Base-by-base conservation (phyloP, 768 basidiomycete genomes). In the Trametes gibbosa region DNA sequence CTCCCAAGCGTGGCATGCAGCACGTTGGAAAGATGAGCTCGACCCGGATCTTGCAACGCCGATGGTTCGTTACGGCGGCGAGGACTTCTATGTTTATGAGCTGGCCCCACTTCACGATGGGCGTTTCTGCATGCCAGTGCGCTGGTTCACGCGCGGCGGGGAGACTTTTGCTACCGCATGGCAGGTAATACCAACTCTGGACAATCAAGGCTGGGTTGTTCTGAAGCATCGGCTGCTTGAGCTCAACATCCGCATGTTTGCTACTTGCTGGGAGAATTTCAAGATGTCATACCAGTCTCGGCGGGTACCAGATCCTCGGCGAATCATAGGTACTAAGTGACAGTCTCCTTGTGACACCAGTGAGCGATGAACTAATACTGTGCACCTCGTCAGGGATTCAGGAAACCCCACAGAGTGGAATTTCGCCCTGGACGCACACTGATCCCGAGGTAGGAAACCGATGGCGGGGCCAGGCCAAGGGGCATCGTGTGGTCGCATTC, bases 401-500 rank as follows among this genome's bases (percentile, higher is more conserved):
- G n/a, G n/a, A n/a, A n/a, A n/a, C n/a, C n/a, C n/a, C n/a, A n/a
- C n/a, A n/a, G n/a, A n/a, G n/a, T n/a, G n/a, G 27, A 49, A 12
- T 55, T 12, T 35, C n/a, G 19, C 34, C 45, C 1, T 58, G 56
- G 55, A 58, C 41, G 5, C 21, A 39, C 24, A 62, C 56, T 12
- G 39, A 50, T 34, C 56, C 61, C 2, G 1, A 10, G 19, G 34
- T 2, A 25, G 61, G 61, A 2, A 61, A 61, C 23, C 53, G 37
- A 7, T 61, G 59, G 59, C 21, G 59, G 2, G n/a, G 9, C 5
- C 39, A 1, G 1, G 65, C 66, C 0, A 27, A 48, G 12, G 65
- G 51, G 0, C 61, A 61, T 19, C 68, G 68, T 23, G 74, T 77
- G 8, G 37, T 68, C n/a, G 41, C 68, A 0, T 62, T 76, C 24